These are phyloP conservation scores for Mollisia scopiformis DNA, from an alignment of 2,329 filamentous ascomycete genomes.

Conservation along the genomic window DNA sequence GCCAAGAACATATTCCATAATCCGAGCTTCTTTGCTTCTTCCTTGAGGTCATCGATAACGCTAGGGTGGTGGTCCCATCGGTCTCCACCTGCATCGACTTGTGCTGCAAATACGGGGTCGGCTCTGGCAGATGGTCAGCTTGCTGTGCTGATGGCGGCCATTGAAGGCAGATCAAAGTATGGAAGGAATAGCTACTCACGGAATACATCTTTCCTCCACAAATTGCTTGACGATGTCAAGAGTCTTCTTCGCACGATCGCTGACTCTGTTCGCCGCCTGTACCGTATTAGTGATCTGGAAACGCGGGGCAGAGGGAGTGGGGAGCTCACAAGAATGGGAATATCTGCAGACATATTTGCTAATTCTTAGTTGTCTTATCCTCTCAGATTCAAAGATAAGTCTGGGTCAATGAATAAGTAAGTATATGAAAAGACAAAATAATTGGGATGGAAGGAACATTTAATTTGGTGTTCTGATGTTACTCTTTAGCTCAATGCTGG, in stretches of 20 bases:
- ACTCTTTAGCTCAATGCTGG: neutral
- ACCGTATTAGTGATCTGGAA: constrained; percentile 13
- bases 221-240: constrained; percentile 92
- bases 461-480: neutral
- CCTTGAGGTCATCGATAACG: constrained; percentile 88
- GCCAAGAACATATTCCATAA: constrained; percentile 99
- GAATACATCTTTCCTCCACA: constrained; percentile 93
- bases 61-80: constrained; percentile 81
- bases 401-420: neutral
- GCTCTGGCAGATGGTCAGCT: constrained; percentile 52
- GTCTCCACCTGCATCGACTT: constrained; percentile 72
- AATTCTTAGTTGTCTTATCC: neutral
- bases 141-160: neutral
- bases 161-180: constrained; percentile 5
- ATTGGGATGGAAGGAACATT: neutral
- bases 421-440: neutral
- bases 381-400: neutral
- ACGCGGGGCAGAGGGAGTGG: constrained; percentile 9
- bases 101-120: constrained; percentile 78
- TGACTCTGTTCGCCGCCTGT: constrained; percentile 57
- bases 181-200: constrained; percentile 50
- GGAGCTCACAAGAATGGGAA: constrained; percentile 48
- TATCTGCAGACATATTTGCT: constrained; percentile 46
- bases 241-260: constrained; percentile 81
- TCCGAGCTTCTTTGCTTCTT: constrained; percentile 78